These are phyloP conservation scores for Dalbergia oliveri DNA, from an alignment of 306 rosid genomes.

Conservation along the genomic window DNA sequence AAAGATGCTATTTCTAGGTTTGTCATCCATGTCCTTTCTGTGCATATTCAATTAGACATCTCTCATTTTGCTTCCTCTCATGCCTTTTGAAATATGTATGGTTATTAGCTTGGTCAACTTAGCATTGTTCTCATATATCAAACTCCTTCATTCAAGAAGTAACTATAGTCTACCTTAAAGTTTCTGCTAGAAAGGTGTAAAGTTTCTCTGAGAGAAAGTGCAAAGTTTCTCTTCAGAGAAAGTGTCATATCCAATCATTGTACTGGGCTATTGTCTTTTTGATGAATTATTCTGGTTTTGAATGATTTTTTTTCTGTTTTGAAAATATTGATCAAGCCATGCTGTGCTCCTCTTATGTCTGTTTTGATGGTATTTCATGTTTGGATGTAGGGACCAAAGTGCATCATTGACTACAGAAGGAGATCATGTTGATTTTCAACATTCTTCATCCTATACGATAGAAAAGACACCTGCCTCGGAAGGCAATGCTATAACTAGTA, in stretches of 20 bases:
- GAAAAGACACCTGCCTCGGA: constrained; percentile 53
- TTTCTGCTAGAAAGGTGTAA: constrained; percentile 22
- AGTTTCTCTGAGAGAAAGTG: constrained; percentile 28
- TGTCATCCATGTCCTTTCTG: constrained; percentile 49
- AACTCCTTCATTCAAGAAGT: constrained; percentile 1
- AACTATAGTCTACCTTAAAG: constrained; percentile 12
- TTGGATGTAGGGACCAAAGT: constrained; percentile 59
- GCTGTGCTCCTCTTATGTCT: constrained; percentile 27
- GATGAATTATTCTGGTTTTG: constrained; percentile 31
- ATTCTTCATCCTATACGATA: constrained; percentile 50
- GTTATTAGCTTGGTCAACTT: constrained; percentile 26
- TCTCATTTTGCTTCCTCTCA: background rate
- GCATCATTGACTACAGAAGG: constrained; percentile 47
- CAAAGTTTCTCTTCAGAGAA: too few relatives aligned
- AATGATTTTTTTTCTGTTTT: constrained; percentile 30
- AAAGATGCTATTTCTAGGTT: constrained; percentile 68
- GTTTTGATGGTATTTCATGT: constrained; percentile 36
- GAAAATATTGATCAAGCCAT: constrained; percentile 16
- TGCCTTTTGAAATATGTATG: constrained; percentile 25
- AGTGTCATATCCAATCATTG: constrained; percentile 2
- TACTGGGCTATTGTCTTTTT: constrained; percentile 27
- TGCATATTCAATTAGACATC: constrained; percentile 8
- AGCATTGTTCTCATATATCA: constrained; percentile 22
- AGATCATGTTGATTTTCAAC: constrained; percentile 56
- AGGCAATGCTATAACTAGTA: constrained; percentile 34